Percentiles rank a stretch among this genome's conserved stretches.
Evolutionary conservation across 345 rosid genomes (phyloP).

Genomic region (Lenwebbia sp.): DNA sequence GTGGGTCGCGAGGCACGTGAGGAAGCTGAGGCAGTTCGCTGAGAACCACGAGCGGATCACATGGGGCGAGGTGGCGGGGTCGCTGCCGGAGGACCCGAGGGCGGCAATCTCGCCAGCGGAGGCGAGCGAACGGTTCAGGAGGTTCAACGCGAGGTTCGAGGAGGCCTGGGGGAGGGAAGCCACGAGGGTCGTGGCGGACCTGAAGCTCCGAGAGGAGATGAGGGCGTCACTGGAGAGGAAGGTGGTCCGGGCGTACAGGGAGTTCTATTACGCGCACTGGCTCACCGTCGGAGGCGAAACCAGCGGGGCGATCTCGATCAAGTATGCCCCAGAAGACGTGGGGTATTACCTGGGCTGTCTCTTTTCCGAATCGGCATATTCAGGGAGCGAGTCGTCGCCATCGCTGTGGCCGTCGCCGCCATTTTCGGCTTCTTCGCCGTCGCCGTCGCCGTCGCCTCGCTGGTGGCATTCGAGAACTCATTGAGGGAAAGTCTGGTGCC

Average conservation of each 20-base stretch:
- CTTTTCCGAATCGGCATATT: constrained; percentile 7
- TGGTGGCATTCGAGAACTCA: background rate
- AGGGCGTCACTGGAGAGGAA: constrained; percentile 31
- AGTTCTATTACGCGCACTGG: constrained; percentile 35
- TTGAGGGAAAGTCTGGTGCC: background rate
- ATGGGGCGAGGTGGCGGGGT: constrained; percentile 31
- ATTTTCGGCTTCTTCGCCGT: background rate
- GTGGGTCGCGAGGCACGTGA: constrained; percentile 39
- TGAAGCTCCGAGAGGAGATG: constrained; percentile 42
- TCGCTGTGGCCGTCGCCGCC: background rate
- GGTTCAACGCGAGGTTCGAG: constrained; percentile 42
- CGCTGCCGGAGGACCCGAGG: constrained; percentile 34
- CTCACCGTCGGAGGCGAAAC: constrained; percentile 15
- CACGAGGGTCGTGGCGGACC: constrained; percentile 31
- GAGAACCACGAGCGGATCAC: constrained; percentile 44
- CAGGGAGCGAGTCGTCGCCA: background rate
- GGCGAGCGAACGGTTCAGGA: constrained; percentile 26
- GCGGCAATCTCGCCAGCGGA: constrained; percentile 19
- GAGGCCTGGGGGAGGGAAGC: constrained; percentile 37
- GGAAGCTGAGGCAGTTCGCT: constrained; percentile 36
- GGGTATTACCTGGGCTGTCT: constrained; percentile 40
- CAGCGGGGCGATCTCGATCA: constrained; percentile 8
- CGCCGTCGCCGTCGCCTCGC: background rate
- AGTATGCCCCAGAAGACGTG: constrained; percentile 51
- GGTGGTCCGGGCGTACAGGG: constrained; percentile 31